Conservation (phyloP, 495 filamentous ascomycete genomes). For the Talaromyces ruber region DNA sequence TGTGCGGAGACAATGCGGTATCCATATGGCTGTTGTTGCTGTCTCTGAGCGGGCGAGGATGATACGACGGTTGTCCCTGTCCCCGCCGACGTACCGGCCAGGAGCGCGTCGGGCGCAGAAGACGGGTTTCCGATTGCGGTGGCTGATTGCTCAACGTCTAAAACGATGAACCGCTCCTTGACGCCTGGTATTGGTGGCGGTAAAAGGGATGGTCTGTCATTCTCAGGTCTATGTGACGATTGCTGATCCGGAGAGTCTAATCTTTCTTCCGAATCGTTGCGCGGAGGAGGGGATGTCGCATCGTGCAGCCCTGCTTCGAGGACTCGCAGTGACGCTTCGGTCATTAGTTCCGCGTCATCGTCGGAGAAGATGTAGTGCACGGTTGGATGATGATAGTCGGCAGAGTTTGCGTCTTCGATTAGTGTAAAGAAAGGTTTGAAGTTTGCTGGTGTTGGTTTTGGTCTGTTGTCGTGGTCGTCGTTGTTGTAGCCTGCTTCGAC, state of each 20-base stretch:
- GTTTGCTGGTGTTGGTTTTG: constrained; percentile 8
- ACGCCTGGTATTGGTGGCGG: constrained; percentile 33
- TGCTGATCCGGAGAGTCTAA: neutral
- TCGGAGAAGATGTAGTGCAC: constrained; percentile 89
- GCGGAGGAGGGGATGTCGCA: neutral
- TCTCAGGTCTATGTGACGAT: neutral
- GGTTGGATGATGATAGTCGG: constrained; percentile 59
- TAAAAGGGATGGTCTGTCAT: constrained; percentile 21
- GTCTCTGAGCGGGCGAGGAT: constrained; percentile 11
- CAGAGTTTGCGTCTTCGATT: constrained; percentile 36
- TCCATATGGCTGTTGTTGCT: constrained; percentile 25
- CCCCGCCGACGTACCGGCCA: neutral
- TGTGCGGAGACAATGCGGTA: constrained; percentile 38
- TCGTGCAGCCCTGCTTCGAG: constrained; percentile 20
- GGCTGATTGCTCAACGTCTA: constrained; percentile 27
- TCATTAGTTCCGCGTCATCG: constrained; percentile 59
- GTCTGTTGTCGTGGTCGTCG: constrained; percentile 8
- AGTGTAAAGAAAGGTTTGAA: constrained; percentile 48
- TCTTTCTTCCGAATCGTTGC: neutral
- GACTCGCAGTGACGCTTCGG: constrained; percentile 39
- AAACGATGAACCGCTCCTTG: constrained; percentile 32
- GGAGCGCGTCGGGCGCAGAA: constrained; percentile 1
- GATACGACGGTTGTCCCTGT: constrained; percentile 13
- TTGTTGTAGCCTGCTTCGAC: neutral
- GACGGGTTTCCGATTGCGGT: constrained; percentile 3